Evolutionary conservation across 495 filamentous ascomycete species (phyloP), one percentile per base, ranked within the genome.

Genomic region (Podospora australis): DNA sequence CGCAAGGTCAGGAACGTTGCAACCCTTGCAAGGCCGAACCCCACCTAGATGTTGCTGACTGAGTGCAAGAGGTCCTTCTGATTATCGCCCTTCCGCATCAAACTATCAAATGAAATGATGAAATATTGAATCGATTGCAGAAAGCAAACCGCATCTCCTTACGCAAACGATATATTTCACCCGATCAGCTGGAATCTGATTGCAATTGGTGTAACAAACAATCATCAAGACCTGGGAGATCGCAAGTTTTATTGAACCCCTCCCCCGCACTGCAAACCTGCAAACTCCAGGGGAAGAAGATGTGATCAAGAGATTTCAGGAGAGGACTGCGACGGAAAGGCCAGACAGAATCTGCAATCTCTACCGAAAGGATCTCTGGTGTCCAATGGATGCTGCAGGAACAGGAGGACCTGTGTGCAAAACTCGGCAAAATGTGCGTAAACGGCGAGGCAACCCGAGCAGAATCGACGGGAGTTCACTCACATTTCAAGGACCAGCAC

Each of bases 351-450:
- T 13, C n/a, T 43, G 20, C 40, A 43, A 43, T 28, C 40, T 43
- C 40, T 43, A 29, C 40, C 40, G 40, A n/a, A 43, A 43, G 22
- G 20, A 43, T 43, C 28, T n/a, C n/a, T n/a, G n/a, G n/a, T n/a
- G n/a, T n/a, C n/a, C n/a, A n/a, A n/a, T n/a, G n/a, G n/a, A n/a
- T 17, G n/a, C 32, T 19, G 32, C 32, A 16, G 32, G 6, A 13
- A 43, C 40, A n/a, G n/a, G n/a, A n/a, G n/a, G n/a, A n/a, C n/a
- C n/a, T n/a, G n/a, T n/a, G n/a, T n/a, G n/a, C n/a, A n/a, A n/a
- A n/a, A n/a, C n/a, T n/a, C n/a, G n/a, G n/a, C n/a, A n/a, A n/a
- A 23, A 21, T 43, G 40, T 24, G 11, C 23, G 20, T n/a, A 13
- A 28, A 28, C 40, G 40, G 40, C 40, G 22, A 43, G 40, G 22